A percentile compares a stretch with the other conserved stretches of the same genome.
Evolutionary conservation across 139 green algal species (phyloP).

Genomic region (Mesostigma viride): DNA sequence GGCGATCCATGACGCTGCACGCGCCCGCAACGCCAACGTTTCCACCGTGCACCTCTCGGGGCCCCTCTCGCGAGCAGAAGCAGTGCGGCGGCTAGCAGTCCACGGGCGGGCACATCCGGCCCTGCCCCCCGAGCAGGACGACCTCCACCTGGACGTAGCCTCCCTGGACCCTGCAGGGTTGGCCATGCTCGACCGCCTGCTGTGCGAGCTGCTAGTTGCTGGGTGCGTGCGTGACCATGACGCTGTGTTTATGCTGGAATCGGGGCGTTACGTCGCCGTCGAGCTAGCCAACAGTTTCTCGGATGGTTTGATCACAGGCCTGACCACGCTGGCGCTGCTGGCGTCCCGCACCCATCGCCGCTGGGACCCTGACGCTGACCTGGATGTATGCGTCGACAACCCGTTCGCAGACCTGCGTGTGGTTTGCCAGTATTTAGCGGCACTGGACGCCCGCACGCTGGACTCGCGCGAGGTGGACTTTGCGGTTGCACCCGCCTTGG

Average conservation of each 20-base stretch:
- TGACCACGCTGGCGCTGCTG: background rate
- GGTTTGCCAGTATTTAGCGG: no score
- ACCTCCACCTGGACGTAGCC: slow-evolving; percentile 6
- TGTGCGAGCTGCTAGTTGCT: slow-evolving; percentile 10
- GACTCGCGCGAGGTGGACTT: background rate
- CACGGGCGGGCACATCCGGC: no score
- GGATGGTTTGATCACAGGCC: background rate
- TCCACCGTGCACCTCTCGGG: no score
- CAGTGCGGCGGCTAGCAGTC: no score
- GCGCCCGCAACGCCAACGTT: no score
- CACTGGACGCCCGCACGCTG: background rate
- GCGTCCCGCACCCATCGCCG: background rate
- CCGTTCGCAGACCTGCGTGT: slow-evolving; percentile 1
- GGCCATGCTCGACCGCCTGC: background rate
- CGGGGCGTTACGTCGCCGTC: background rate
- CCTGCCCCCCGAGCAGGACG: no score
- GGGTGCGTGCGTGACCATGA: background rate
- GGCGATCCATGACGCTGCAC: no score
- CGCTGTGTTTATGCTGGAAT: background rate
- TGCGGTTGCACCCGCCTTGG: background rate
- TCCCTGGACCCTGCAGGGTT: background rate
- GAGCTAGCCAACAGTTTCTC: slow-evolving; percentile 8
- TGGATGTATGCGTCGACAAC: background rate
- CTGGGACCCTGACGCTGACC: background rate
- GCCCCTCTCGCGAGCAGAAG: no score